phyloP scores from a whole-genome alignment of 148 eudicot species.

The Arctostaphylos glauca region DNA sequence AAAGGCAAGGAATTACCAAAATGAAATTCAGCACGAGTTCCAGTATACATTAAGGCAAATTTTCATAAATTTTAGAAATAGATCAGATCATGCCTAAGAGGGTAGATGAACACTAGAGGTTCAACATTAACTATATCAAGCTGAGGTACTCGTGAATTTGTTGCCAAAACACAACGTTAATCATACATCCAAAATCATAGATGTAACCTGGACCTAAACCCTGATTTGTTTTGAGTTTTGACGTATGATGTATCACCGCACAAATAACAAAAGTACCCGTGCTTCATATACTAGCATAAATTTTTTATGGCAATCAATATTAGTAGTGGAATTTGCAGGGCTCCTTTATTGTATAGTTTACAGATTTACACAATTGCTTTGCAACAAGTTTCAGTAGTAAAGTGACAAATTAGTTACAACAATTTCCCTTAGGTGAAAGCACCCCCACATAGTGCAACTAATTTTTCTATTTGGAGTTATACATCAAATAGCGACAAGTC shows the following conservation, averaged over 20 bases:
- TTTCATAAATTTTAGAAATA: no score
- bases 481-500: not conserved
- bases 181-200: no score
- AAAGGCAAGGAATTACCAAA: not conserved
- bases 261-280: no score
- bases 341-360: slow-evolving; percentile 3
- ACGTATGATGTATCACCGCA: no score
- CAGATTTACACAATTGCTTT: not conserved
- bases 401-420: not conserved
- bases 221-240: no score
- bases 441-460: not conserved
- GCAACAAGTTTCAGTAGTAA: not conserved
- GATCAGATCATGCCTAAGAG: no score
- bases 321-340: not conserved
- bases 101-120: no score
- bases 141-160: no score
- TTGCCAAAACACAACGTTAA: no score
- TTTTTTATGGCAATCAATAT: not conserved
- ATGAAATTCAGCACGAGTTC: not conserved
- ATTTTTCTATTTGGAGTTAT: not conserved
- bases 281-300: not conserved
- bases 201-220: no score
- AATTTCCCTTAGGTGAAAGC: not conserved
- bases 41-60: not conserved
- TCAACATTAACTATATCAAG: no score